Conservation (phyloP, 2,329 filamentous ascomycete genomes). For the Neoascochyta sp. region DNA sequence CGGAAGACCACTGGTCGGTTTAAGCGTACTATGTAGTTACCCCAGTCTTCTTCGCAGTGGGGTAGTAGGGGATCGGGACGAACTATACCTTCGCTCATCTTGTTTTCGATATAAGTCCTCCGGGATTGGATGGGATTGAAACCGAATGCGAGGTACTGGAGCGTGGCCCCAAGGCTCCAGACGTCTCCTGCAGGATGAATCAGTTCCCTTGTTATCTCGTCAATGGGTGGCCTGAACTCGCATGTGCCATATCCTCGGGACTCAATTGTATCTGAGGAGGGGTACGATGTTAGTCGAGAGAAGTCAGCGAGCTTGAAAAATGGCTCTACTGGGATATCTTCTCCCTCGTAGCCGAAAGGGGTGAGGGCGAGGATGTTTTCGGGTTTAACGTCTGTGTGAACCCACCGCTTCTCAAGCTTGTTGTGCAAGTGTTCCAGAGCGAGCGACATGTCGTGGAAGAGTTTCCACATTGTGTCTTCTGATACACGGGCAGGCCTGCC, state of each 20-base stretch:
- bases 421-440: conserved; percentile 23
- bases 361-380: conserved; percentile 78
- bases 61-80: too few species aligned
- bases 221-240: conserved; percentile 17
- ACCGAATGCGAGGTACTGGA: conserved; percentile 18
- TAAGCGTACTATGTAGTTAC: too few species aligned
- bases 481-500: conserved; percentile 3
- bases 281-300: conserved; percentile 9
- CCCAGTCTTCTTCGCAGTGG: too few species aligned
- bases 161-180: conserved; percentile 19
- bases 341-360: conserved; percentile 1
- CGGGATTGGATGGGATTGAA: conserved; percentile 7
- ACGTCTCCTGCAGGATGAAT: conserved; percentile 17
- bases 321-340: conserved; percentile 13
- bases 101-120: conserved; percentile 5
- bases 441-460: conserved; percentile 20
- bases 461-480: conserved; percentile 27
- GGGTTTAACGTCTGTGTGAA: conserved; percentile 89
- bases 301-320: conserved; percentile 26
- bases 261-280: background rate
- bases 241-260: conserved; percentile 12
- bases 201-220: conserved; percentile 4
- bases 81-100: conserved; percentile 1
- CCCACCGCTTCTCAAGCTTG: conserved; percentile 39
- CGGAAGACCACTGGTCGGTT: conserved; percentile 9